Base-by-base conservation (phyloP, 768 basidiomycete species). In the Pleurotus eryngii region DNA sequence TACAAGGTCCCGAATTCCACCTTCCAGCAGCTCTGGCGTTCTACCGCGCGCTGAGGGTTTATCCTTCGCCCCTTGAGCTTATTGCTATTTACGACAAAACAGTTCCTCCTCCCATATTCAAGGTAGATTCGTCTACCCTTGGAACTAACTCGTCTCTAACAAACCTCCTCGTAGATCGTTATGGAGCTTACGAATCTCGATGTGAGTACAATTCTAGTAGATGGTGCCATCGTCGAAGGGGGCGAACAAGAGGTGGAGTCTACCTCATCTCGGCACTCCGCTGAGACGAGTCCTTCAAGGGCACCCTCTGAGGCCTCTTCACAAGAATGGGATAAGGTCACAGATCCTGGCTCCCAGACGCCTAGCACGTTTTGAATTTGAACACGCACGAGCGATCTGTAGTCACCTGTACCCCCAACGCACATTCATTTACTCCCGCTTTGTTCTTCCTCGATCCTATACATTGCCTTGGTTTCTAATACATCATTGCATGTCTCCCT, bases 71-170 rank as follows among this genome's bases (percentile, higher is more conserved):
- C 0, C 85, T 93, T 30, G 97, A 98, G 72, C 84, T 98, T 63
- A 89, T 99, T 65, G 84, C 89, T 71, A 95, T 98, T 60, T 96
- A 97, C 67, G 87, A 98, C 74, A 89, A 90, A 73, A 95, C 93
- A 35, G 85, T 96, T 27, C 90, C 92, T 2, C 81, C 83, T 24
- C 79, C 85, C 38, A 77, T 94, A 49, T 92, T 93, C 76, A 89
- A 92, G 76, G 88, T 87, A 56, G 30, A 74, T 71, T 8, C 11
- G 3, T 8, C 11, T 20, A 22, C 30, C 12, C 27, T 14, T 50
- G 56, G 53, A 14, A 35, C 45, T 51, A 51, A 48, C 48, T 39
- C 9, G 47, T 15, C 46, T 8, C 55, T 49, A 22, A 56, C 57
- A 26, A 12, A 38, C 6, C 22, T 8, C 11, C 8, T 11, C 45